Conservation (phyloP, 225 moss, liverwort and hornwort genomes). For the Polytrichum commune region DNA sequence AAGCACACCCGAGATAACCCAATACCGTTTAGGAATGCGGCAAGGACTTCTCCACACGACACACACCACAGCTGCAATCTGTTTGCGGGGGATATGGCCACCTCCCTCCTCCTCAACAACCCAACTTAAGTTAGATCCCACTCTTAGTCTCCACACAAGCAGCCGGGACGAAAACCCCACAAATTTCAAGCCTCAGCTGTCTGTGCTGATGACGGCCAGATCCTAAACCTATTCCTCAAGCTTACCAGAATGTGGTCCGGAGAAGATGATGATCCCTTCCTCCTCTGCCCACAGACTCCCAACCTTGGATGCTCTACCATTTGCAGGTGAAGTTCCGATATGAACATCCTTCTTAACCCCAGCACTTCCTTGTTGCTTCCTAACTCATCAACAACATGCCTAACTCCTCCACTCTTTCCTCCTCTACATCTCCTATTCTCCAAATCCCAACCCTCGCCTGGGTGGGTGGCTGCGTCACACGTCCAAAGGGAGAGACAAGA, state of each 20-base stretch:
- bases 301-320: background rate
- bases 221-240: background rate
- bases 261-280: too few relatives aligned
- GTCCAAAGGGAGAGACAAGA: too few relatives aligned
- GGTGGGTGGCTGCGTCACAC: too few relatives aligned
- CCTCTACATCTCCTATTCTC: conserved; percentile 3
- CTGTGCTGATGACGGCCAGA: conserved; percentile 1
- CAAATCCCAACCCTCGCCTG: conserved; percentile 12
- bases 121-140: too few relatives aligned
- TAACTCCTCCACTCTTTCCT: conserved; percentile 4
- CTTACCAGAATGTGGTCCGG: background rate
- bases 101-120: too few relatives aligned
- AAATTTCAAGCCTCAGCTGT: background rate
- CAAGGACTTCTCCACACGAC: too few relatives aligned
- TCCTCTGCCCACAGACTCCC: background rate
- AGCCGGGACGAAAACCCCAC: too few relatives aligned
- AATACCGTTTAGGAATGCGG: too few relatives aligned
- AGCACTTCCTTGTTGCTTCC: conserved; percentile 14
- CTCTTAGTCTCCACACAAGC: too few relatives aligned
- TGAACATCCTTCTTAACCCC: conserved; percentile 14
- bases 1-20: too few relatives aligned
- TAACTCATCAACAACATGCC: conserved; percentile 19
- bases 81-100: too few relatives aligned
- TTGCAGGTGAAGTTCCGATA: background rate
- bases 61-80: too few relatives aligned